Evolutionary conservation across 805 yeast species (phyloP).

Genomic region (Candida morakotiae): DNA sequence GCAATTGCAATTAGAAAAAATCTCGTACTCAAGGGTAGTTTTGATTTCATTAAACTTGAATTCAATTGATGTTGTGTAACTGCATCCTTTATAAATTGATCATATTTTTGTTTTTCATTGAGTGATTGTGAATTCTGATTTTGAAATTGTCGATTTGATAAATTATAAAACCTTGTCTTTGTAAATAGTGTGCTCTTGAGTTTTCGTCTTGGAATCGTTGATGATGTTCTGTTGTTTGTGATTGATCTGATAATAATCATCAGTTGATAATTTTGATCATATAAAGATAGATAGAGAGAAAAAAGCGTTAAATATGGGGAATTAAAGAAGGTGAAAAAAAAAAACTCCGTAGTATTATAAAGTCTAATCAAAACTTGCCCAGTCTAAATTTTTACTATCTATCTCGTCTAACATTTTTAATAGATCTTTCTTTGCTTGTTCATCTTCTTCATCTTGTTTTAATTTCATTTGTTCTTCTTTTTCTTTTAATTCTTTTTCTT

Average conservation of each 20-base stretch:
- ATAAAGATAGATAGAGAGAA: not conserved
- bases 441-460: conserved; percentile 5
- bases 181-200: too few relatives aligned
- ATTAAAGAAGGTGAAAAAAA: not conserved
- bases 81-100: conserved; percentile 1
- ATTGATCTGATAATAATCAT: not conserved
- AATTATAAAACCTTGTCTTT: not conserved
- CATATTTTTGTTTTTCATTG: not conserved
- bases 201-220: too few relatives aligned
- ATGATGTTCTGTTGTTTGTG: not conserved
- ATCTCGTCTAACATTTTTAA: conserved; percentile 6
- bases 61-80: not conserved
- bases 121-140: too few relatives aligned
- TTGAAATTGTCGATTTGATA: not conserved
- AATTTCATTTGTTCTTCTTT: not conserved
- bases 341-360: not conserved
- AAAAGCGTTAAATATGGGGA: conserved; percentile 4
- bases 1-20: conserved; percentile 14
- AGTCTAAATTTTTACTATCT: conserved; percentile 5
- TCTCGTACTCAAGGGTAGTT: conserved; percentile 18
- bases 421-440: conserved; percentile 6
- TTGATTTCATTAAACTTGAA: conserved; percentile 7
- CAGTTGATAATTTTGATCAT: not conserved
- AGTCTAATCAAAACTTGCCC: conserved; percentile 9
- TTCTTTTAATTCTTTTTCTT: not conserved